These are phyloP conservation scores for Moesziomyces parantarcticus DNA, from an alignment of 1,284 basidiomycete genomes.

Conservation along the genomic window DNA sequence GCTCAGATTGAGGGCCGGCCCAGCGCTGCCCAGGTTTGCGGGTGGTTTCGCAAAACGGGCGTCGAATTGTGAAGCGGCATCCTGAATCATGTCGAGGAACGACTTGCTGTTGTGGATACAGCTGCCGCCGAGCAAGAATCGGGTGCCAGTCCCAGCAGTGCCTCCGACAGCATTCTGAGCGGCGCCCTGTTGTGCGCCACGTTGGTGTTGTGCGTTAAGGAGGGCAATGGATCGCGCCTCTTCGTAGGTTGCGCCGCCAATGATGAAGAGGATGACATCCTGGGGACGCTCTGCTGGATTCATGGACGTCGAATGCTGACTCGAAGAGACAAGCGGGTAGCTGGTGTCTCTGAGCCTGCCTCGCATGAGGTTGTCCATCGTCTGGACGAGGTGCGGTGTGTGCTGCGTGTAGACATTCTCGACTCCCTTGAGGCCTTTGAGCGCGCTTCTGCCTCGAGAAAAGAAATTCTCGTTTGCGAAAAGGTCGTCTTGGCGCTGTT, in stretches of 20 bases:
- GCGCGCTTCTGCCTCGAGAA: conserved; percentile 89
- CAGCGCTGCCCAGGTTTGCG: conserved; percentile 29
- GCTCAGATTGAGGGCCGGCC: conserved; percentile 51
- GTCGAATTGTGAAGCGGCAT: conserved; percentile 59
- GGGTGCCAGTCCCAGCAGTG: conserved; percentile 39
- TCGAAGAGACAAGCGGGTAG: conserved; percentile 76
- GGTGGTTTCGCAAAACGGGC: conserved; percentile 50
- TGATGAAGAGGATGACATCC: conserved; percentile 66
- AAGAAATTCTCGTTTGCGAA: conserved; percentile 96
- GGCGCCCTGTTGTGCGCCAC: conserved; percentile 13
- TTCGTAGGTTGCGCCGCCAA: conserved; percentile 67
- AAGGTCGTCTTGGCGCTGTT: conserved; percentile 96
- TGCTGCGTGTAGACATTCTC: conserved; percentile 99
- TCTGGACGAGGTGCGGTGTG: conserved; percentile 90
- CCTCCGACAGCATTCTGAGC: conserved; percentile 30
- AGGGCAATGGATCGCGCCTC: conserved; percentile 61
- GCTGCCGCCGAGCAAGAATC: conserved; percentile 63
- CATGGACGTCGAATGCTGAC: conserved; percentile 1
- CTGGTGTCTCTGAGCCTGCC: conserved; percentile 86
- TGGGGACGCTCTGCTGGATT: conserved; percentile 47
- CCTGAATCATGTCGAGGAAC: conserved; percentile 63
- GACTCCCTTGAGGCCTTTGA: conserved; percentile 97
- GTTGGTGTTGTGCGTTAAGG: conserved; percentile 54
- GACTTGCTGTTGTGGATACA: conserved; percentile 59
- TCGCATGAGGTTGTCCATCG: conserved; percentile 87